Percentiles rank a stretch among this genome's conserved stretches.
Evolutionary conservation across 2,329 filamentous ascomycete genomes (phyloP).

Genomic region (Leptographium flavum): DNA sequence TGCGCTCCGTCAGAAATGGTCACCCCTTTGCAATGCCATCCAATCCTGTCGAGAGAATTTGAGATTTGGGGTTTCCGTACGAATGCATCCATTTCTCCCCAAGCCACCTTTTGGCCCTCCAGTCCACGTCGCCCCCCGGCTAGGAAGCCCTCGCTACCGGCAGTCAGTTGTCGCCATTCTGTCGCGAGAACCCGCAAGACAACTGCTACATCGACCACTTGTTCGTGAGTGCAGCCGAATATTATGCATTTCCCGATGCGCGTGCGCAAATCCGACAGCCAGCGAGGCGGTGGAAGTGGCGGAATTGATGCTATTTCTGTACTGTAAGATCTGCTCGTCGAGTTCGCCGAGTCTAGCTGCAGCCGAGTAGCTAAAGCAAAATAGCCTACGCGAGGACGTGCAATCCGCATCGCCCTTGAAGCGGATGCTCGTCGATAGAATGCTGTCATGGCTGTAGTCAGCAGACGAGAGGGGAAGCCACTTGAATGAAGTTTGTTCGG

Average conservation of each 20-base stretch:
- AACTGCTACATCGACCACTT: constrained; percentile 40
- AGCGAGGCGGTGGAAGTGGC: constrained; percentile 26
- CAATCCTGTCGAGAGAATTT: too few relatives aligned
- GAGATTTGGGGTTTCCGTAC: constrained; percentile 14
- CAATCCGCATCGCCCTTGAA: too few relatives aligned
- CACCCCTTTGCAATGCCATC: neutral
- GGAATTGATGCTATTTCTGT: neutral
- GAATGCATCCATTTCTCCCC: constrained; percentile 69
- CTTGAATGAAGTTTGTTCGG: too few relatives aligned
- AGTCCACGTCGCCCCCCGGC: constrained; percentile 48
- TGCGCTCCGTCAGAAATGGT: constrained; percentile 7
- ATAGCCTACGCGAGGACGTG: neutral
- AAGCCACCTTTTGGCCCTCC: constrained; percentile 53
- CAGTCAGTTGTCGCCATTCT: constrained; percentile 60
- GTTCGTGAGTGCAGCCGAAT: constrained; percentile 50
- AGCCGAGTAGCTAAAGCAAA: neutral
- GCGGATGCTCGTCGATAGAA: neutral
- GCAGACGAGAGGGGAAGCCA: too few relatives aligned
- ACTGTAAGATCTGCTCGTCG: neutral
- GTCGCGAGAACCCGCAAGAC: constrained; percentile 45
- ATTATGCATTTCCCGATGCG: constrained; percentile 62
- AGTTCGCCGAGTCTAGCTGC: neutral
- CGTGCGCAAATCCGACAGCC: constrained; percentile 53
- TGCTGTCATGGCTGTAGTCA: neutral
- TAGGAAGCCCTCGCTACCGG: constrained; percentile 63